Evolutionary conservation across 176 grass and related monocot species (phyloP), one percentile per base, ranked within the genome.

Genomic region (Phragmites australis): DNA sequence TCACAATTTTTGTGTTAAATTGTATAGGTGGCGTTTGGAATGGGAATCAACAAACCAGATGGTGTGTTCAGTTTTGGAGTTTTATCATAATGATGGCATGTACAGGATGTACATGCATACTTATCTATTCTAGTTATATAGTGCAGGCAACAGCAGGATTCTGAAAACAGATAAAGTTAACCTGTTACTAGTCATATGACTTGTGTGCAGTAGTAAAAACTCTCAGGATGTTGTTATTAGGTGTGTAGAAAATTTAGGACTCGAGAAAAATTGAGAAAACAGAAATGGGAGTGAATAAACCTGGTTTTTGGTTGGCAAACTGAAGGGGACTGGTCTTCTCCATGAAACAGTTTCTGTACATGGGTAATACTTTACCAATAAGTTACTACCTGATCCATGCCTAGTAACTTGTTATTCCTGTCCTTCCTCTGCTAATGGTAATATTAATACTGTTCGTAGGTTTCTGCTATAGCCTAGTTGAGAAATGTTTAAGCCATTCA

Each of bases 11-110:
- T 56, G 12, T 48, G 13, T 74, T 72, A 85, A 14, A 69, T 65
- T 71, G 66, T 83, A 31, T 76, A 97, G 94, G 94, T 97, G 72
- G 94, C 92, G 9, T 97, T 97, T 75, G 94, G 92, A 75, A 97
- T 94, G 94, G 94, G 94, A 73, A 97, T 97, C 74, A 97, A 97
- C 82, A 97, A 97, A 62, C 92, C 92, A 83, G 94, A 97, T 61
- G 92, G 94, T 97, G 54, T 27, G 87, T 92, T 76, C 23, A 76
- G 18, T 77, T 76, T 54, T 76, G 26, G 40, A 41, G 27, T 73
- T 83, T 30, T 29, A 81, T 68, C 11, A 76, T 79, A 58, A 68
- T 90, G 60, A 77, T 83, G 5, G 19, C 64, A 22, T 81, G 5
- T 0, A 82, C 21, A 75, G 12, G 29, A 32, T 68, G 62, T 59